Conservation (phyloP, 208 protist genomes). For the Wallacemonas sp. region DNA sequence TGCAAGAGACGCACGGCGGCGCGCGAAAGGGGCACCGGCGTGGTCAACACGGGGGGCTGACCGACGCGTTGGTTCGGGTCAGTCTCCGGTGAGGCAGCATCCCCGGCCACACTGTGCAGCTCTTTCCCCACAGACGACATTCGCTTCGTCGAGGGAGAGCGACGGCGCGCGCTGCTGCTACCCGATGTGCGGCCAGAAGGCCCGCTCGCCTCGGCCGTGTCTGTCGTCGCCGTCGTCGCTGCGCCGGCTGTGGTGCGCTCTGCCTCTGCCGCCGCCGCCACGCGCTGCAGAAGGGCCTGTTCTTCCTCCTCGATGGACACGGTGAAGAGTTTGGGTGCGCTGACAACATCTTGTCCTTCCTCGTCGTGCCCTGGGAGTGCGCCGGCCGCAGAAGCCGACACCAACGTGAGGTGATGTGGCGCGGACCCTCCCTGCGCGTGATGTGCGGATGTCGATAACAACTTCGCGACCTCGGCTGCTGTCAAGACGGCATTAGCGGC, state of each 20-base stretch:
- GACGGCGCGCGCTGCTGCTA: not conserved
- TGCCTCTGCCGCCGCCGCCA: not conserved
- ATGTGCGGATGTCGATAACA: not conserved
- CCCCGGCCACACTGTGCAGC: not conserved
- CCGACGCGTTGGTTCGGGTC: slow-evolving; percentile 8
- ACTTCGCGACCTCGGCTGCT: slow-evolving; percentile 6
- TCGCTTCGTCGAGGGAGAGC: slow-evolving; percentile 6
- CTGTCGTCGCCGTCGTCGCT: not conserved
- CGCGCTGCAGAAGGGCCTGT: not conserved
- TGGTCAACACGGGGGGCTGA: not conserved
- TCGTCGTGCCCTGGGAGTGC: slow-evolving; percentile 13
- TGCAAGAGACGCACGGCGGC: slow-evolving; percentile 3
- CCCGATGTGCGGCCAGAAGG: too few species aligned
- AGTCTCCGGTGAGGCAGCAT: not conserved
- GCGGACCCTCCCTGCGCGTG: too few species aligned
- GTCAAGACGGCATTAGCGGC: not conserved
- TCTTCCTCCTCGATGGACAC: slow-evolving; percentile 11
- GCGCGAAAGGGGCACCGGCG: not conserved
- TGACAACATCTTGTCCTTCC: not conserved
- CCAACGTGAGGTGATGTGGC: not conserved
- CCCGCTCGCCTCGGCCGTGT: too few species aligned
- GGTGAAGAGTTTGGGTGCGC: not conserved
- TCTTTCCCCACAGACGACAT: not conserved
- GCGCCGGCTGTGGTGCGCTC: not conserved
- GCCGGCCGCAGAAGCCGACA: not conserved